A percentile compares a stretch with the other conserved stretches of the same genome.
These are phyloP conservation scores for Camptophora hylomeconis DNA, from an alignment of 2,329 filamentous ascomycete species.

Conservation along the genomic window DNA sequence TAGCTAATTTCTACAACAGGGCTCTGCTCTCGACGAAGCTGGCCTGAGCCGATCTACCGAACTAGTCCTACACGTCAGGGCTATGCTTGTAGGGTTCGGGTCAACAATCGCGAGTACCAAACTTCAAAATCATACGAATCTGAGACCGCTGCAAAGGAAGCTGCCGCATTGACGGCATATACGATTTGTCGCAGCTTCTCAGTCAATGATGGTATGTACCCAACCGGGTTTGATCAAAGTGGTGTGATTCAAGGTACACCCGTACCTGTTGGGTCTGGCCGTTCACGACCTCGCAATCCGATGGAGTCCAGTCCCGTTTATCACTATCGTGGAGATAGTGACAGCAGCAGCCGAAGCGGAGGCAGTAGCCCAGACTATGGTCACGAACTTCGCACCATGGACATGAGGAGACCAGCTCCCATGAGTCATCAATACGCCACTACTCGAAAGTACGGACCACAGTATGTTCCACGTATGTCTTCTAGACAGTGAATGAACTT, in stretches of 20 bases:
- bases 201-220: conserved; percentile 85
- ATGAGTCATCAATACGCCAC: no score
- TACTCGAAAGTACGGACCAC: no score
- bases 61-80: conserved; percentile 48
- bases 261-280: conserved; percentile 50
- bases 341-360: conserved; percentile 13
- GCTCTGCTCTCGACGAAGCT: conserved; percentile 86
- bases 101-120: conserved; percentile 94
- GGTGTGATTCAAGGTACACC: conserved; percentile 47
- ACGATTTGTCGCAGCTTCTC: conserved; percentile 98
- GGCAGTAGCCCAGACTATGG: conserved; percentile 15
- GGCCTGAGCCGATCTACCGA: conserved; percentile 83
- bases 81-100: conserved; percentile 79
- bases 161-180: conserved; percentile 88
- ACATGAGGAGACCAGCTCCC: no score
- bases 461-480: conserved; percentile 5
- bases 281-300: conserved; percentile 28
- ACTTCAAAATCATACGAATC: conserved; percentile 77
- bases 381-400: conserved; percentile 9
- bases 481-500: no score
- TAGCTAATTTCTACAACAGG: conserved; percentile 53
- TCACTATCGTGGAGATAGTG: conserved; percentile 9
- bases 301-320: conserved; percentile 41
- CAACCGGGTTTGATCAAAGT: conserved; percentile 40
- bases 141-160: conserved; percentile 73